Conservation (phyloP, 805 yeast species). For the Tetrapisispora phaffii region DNA sequence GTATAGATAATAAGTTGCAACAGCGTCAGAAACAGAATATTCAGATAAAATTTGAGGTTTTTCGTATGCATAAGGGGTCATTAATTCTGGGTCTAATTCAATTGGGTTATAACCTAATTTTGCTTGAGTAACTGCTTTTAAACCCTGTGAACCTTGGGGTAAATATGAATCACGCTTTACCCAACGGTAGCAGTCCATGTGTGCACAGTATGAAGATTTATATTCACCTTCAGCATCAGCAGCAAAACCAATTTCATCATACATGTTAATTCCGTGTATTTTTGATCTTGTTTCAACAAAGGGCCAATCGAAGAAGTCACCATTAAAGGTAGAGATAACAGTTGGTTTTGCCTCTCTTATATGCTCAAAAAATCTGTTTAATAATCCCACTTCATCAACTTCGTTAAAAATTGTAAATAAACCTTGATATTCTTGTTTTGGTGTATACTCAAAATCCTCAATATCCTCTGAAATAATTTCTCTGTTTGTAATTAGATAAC, state of each 20-base stretch:
- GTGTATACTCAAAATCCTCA: slow-evolving; percentile 95
- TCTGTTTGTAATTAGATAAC: slow-evolving; percentile 84
- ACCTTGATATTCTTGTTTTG: slow-evolving; percentile 93
- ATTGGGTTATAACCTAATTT: slow-evolving; percentile 94
- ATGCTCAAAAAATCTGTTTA: slow-evolving; percentile 79
- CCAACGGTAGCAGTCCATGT: slow-evolving; percentile 97
- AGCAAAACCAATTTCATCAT: slow-evolving; percentile 87
- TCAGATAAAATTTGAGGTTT: slow-evolving; percentile 88
- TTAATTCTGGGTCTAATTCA: slow-evolving; percentile 91
- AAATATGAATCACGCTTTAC: slow-evolving; percentile 94
- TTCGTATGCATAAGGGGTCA: slow-evolving; percentile 96
- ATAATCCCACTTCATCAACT: slow-evolving; percentile 64
- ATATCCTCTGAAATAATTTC: slow-evolving; percentile 92
- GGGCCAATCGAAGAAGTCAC: slow-evolving; percentile 99
- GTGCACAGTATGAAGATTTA: slow-evolving; percentile 84
- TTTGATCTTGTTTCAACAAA: slow-evolving; percentile 84
- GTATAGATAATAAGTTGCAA: slow-evolving; percentile 91
- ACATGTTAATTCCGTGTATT: slow-evolving; percentile 78
- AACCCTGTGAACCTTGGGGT: slow-evolving; percentile 98
- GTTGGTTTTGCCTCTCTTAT: slow-evolving; percentile 83
- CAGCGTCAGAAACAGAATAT: slow-evolving; percentile 98
- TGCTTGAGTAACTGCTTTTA: slow-evolving; percentile 93
- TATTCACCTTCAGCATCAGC: slow-evolving; percentile 85
- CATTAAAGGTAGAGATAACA: slow-evolving; percentile 95
- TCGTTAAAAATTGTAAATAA: slow-evolving; percentile 84